Conservation (phyloP, 2,329 filamentous ascomycete species). For the Pseudogymnoascus sp. region DNA sequence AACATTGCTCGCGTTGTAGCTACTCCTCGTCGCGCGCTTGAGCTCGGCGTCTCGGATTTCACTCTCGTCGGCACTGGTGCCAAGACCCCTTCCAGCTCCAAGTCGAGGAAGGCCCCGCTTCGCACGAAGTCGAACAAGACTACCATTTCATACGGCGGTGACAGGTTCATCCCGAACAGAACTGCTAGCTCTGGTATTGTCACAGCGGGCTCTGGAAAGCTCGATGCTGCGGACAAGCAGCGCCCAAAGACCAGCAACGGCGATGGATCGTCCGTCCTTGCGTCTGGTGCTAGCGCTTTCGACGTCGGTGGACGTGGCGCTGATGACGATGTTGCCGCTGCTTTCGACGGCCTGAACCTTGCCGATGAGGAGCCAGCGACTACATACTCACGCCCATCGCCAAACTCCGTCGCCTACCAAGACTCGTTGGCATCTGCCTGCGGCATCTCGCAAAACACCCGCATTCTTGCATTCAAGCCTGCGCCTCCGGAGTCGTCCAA, state of each 20-base stretch:
- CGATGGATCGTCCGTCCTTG: slow-evolving; percentile 70
- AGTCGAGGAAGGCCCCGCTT: slow-evolving; percentile 48
- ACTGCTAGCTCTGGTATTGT: slow-evolving; percentile 81
- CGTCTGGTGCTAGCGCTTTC: slow-evolving; percentile 59
- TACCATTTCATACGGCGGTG: slow-evolving; percentile 70
- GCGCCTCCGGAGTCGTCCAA: slow-evolving; percentile 96
- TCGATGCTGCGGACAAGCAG: slow-evolving; percentile 63
- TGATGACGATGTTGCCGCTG: slow-evolving; percentile 70
- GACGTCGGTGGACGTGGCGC: slow-evolving; percentile 54
- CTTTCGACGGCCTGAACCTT: slow-evolving; percentile 69
- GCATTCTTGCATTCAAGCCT: slow-evolving; percentile 97
- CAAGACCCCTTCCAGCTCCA: slow-evolving; percentile 54
- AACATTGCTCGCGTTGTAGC: slow-evolving; percentile 71
- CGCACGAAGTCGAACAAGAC: slow-evolving; percentile 62
- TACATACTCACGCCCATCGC: slow-evolving; percentile 70
- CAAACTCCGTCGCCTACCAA: slow-evolving; percentile 85
- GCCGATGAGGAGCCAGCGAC: slow-evolving; percentile 61
- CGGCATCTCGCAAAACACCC: slow-evolving; percentile 86
- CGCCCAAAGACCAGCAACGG: slow-evolving; percentile 63
- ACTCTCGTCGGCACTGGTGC: slow-evolving; percentile 75
- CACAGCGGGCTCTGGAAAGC: slow-evolving; percentile 76
- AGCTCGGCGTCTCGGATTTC: slow-evolving; percentile 90
- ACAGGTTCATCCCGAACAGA: slow-evolving; percentile 95
- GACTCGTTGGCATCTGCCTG: slow-evolving; percentile 86
- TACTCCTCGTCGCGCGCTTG: slow-evolving; percentile 75